phyloP scores from a whole-genome alignment of 228 moss, liverwort and hornwort genomes.

The Sphagnum fallax region DNA sequence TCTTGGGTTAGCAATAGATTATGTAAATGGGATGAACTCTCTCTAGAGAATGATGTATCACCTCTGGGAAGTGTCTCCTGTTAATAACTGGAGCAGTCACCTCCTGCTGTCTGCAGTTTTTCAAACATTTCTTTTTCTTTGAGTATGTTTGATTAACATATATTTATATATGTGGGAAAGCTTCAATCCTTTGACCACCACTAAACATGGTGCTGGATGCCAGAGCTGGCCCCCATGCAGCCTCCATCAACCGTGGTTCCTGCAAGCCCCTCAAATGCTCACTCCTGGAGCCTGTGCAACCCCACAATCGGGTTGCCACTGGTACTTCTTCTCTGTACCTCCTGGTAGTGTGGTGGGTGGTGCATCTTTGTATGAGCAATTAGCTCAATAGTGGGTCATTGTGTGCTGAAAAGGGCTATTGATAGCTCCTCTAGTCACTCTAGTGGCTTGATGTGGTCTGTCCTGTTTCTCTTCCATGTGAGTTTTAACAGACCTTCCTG shows the following conservation, averaged over 20 bases:
- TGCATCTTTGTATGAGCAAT: constrained; percentile 32
- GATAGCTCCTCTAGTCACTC: too few species aligned
- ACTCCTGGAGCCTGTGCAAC: constrained; percentile 57
- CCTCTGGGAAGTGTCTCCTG: too few species aligned
- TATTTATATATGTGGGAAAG: constrained; percentile 14
- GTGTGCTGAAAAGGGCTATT: constrained; percentile 14
- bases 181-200: constrained; percentile 42
- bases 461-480: not conserved
- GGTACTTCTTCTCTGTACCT: constrained; percentile 60
- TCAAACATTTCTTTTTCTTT: too few species aligned
- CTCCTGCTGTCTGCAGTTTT: too few species aligned
- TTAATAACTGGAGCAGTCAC: too few species aligned
- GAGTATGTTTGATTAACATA: too few species aligned
- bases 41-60: too few species aligned
- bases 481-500: not conserved
- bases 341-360: constrained; percentile 44
- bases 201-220: constrained; percentile 64
- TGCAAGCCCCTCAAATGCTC: constrained; percentile 39
- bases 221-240: constrained; percentile 60
- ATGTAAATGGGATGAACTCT: too few species aligned
- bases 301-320: constrained; percentile 46
- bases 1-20: too few species aligned
- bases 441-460: not conserved
- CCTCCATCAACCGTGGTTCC: constrained; percentile 53
- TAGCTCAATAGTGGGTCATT: constrained; percentile 23